Percentiles rank a stretch among this genome's conserved stretches.
Conservation (phyloP, 441 rosid species). For the Erodium texanum region DNA sequence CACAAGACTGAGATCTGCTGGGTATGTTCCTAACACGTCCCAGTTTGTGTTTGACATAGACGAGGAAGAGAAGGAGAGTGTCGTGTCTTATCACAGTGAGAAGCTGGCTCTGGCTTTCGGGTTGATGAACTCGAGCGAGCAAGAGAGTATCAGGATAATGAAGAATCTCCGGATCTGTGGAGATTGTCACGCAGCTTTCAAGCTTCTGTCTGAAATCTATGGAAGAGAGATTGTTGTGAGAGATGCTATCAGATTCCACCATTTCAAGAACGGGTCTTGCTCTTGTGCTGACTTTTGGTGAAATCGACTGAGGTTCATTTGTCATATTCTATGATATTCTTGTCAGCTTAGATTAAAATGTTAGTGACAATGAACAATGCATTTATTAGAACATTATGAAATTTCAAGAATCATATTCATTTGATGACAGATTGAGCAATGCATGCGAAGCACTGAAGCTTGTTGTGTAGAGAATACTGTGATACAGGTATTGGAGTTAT, state of each 20-base stretch:
- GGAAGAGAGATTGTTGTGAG: conserved; percentile 25
- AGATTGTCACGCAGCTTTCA: conserved; percentile 26
- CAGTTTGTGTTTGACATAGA: conserved; percentile 32
- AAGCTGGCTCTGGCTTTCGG: conserved; percentile 32
- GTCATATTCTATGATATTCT: background rate
- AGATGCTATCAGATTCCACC: conserved; percentile 34
- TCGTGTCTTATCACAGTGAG: conserved; percentile 31
- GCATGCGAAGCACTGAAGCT: too few relatives aligned
- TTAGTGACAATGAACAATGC: background rate
- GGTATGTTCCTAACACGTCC: conserved; percentile 23
- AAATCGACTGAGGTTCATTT: background rate
- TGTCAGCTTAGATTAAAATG: background rate
- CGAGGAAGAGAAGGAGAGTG: conserved; percentile 31
- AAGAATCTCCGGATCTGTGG: conserved; percentile 23
- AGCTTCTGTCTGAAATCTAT: conserved; percentile 23
- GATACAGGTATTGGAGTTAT: too few relatives aligned
- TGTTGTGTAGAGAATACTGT: too few relatives aligned
- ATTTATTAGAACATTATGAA: background rate
- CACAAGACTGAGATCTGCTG: conserved; percentile 21
- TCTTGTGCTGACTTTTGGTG: conserved; percentile 29
- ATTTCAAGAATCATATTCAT: background rate
- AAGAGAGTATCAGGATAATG: conserved; percentile 23
- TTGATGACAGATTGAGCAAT: too few relatives aligned
- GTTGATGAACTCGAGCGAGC: conserved; percentile 17
- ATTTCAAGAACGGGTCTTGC: conserved; percentile 31